Percentiles rank a stretch among this genome's conserved stretches.
These are phyloP conservation scores for Mimosa bimucronata DNA, from an alignment of 306 rosid species.

Conservation along the genomic window DNA sequence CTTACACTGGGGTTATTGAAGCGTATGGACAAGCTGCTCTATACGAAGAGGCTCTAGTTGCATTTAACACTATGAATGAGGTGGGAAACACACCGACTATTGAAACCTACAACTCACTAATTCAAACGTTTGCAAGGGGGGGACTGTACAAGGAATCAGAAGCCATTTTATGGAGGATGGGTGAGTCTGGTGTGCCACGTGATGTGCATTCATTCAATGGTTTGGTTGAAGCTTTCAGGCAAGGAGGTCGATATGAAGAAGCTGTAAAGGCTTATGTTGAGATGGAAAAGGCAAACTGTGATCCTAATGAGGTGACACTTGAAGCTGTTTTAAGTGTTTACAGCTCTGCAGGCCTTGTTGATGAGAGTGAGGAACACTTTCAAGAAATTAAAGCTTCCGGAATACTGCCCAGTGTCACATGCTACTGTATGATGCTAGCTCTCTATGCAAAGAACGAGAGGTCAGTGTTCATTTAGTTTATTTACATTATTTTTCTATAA, in stretches of 20 bases:
- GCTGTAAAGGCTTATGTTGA: constrained; percentile 77
- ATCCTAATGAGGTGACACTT: constrained; percentile 77
- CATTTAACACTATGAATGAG: constrained; percentile 94
- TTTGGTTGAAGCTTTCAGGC: constrained; percentile 79
- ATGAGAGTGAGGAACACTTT: constrained; percentile 91
- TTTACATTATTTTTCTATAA: neutral
- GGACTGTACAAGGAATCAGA: constrained; percentile 84
- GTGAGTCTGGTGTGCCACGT: constrained; percentile 56
- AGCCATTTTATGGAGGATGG: constrained; percentile 63
- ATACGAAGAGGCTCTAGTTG: constrained; percentile 92
- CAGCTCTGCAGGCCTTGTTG: constrained; percentile 83
- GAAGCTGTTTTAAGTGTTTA: constrained; percentile 84
- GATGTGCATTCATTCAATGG: constrained; percentile 79
- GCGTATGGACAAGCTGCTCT: constrained; percentile 88
- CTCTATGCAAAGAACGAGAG: constrained; percentile 85
- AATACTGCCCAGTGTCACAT: constrained; percentile 77
- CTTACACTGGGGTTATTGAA: constrained; percentile 79
- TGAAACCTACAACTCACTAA: constrained; percentile 78
- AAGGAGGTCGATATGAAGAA: constrained; percentile 87
- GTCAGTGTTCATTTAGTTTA: constrained; percentile 46
- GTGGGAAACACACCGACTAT: constrained; percentile 71
- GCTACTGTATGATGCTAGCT: constrained; percentile 98
- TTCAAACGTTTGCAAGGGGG: constrained; percentile 73
- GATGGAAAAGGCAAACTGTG: constrained; percentile 80
- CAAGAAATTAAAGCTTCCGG: constrained; percentile 83